A percentile compares a stretch with the other conserved stretches of the same genome.
Conservation (phyloP, 1,139 yeast genomes). For the Saccharomyces hybrid region DNA sequence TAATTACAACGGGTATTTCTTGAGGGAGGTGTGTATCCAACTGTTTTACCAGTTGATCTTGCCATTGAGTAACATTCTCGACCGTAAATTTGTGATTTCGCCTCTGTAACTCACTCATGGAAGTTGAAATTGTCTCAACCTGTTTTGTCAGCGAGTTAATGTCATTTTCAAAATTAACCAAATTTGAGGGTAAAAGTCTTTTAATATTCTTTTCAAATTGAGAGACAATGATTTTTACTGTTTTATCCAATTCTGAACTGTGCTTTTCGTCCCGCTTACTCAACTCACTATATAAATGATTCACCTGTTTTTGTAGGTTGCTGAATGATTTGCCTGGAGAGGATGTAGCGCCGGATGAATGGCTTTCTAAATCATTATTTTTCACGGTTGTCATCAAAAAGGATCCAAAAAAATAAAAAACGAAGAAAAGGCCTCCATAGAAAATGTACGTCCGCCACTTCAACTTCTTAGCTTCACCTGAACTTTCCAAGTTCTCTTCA, state of each 20-base stretch:
- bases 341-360: background rate
- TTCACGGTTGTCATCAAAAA: slow-evolving; percentile 1
- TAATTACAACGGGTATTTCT: slow-evolving; percentile 28
- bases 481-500: slow-evolving; percentile 1
- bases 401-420: background rate
- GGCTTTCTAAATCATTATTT: slow-evolving; percentile 1
- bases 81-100: slow-evolving; percentile 8
- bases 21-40: slow-evolving; percentile 21
- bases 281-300: slow-evolving; percentile 25
- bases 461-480: background rate
- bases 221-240: slow-evolving; percentile 23
- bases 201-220: slow-evolving; percentile 30
- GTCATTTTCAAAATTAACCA: slow-evolving; percentile 11
- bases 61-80: slow-evolving; percentile 24
- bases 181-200: slow-evolving; percentile 23
- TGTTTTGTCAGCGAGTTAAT: slow-evolving; percentile 9
- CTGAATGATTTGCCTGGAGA: slow-evolving; percentile 2
- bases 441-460: background rate
- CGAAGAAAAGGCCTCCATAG: background rate
- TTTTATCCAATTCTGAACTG: slow-evolving; percentile 24
- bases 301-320: slow-evolving; percentile 25
- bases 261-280: slow-evolving; percentile 19
- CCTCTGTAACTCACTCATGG: slow-evolving; percentile 4
- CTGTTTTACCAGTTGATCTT: slow-evolving; percentile 16
- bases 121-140: slow-evolving; percentile 1